Evolutionary conservation across 2,329 filamentous ascomycete species (phyloP).

Genomic region (Neonectria magnoliae): DNA sequence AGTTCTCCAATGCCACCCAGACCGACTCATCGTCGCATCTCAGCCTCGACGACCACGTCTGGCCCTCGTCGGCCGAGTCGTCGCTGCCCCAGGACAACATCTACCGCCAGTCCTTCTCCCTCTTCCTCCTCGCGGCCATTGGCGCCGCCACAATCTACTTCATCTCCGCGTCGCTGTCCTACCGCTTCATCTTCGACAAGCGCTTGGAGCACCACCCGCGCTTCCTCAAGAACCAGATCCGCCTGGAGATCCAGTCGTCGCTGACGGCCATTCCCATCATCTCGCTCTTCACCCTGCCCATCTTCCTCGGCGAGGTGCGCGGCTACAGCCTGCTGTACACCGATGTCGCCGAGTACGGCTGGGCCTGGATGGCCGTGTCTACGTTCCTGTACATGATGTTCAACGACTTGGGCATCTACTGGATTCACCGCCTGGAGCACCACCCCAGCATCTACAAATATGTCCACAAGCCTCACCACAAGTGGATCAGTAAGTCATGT

Average conservation of each 20-base stretch:
- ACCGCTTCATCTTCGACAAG: conserved; percentile 70
- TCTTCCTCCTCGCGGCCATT: conserved; percentile 51
- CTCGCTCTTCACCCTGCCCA: conserved; percentile 56
- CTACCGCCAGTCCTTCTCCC: conserved; percentile 51
- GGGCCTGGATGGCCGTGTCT: conserved; percentile 52
- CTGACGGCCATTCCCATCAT: conserved; percentile 56
- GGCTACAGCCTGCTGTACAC: conserved; percentile 56
- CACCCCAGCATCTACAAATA: conserved; percentile 59
- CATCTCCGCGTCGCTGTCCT: conserved; percentile 74
- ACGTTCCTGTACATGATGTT: conserved; percentile 55
- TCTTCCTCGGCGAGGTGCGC: conserved; percentile 59
- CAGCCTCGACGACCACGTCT: conserved; percentile 23
- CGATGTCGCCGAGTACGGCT: conserved; percentile 51
- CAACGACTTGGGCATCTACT: conserved; percentile 59
- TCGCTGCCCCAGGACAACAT: conserved; percentile 54
- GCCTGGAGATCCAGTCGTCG: conserved; percentile 55
- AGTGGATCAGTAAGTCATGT: conserved; percentile 55
- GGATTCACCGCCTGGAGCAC: conserved; percentile 58
- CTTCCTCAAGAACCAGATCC: conserved; percentile 59
- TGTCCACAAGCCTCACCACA: conserved; percentile 60
- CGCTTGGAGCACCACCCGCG: conserved; percentile 58
- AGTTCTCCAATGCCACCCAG: conserved; percentile 22
- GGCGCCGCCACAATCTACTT: conserved; percentile 65
- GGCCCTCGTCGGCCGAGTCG: conserved; percentile 39
- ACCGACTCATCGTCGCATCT: conserved; percentile 3